Evolutionary conservation across 2,329 filamentous ascomycete species (phyloP).

Genomic region (Talaromyces verruculosus): DNA sequence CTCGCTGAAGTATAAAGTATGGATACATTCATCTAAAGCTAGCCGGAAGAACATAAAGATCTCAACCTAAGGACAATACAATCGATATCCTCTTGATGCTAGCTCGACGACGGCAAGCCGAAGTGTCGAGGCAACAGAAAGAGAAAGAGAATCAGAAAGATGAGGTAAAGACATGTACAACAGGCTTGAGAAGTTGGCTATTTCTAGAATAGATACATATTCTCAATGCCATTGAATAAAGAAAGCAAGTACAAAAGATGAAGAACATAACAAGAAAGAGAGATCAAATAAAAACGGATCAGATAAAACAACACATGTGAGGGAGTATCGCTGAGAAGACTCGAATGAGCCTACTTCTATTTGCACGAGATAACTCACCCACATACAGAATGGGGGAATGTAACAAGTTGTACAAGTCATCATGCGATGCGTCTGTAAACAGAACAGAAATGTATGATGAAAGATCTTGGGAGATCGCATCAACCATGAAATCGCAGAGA

Average conservation of each 20-base stretch:
- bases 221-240: neutral
- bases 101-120: slow-evolving; percentile 1
- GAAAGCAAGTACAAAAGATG: slow-evolving; percentile 1
- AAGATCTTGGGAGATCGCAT: slow-evolving; percentile 13
- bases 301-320: slow-evolving; percentile 17
- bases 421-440: slow-evolving; percentile 20
- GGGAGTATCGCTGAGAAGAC: slow-evolving; percentile 15
- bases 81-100: neutral
- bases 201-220: neutral
- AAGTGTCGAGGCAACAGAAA: slow-evolving; percentile 1
- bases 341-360: slow-evolving; percentile 1
- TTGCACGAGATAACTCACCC: slow-evolving; percentile 10
- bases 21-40: slow-evolving; percentile 37
- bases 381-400: slow-evolving; percentile 27
- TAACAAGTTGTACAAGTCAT: slow-evolving; percentile 25
- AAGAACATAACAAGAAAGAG: slow-evolving; percentile 5
- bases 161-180: slow-evolving; percentile 7
- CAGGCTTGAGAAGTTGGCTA: neutral
- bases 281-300: slow-evolving; percentile 1
- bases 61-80: slow-evolving; percentile 16
- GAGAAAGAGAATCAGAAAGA: neutral
- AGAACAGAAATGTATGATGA: slow-evolving; percentile 16
- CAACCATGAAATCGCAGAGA: slow-evolving; percentile 18
- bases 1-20: slow-evolving; percentile 25
- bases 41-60: slow-evolving; percentile 12